These are phyloP conservation scores for Cymbidium sinense DNA, from an alignment of 106 monocot genomes.

Conservation along the genomic window DNA sequence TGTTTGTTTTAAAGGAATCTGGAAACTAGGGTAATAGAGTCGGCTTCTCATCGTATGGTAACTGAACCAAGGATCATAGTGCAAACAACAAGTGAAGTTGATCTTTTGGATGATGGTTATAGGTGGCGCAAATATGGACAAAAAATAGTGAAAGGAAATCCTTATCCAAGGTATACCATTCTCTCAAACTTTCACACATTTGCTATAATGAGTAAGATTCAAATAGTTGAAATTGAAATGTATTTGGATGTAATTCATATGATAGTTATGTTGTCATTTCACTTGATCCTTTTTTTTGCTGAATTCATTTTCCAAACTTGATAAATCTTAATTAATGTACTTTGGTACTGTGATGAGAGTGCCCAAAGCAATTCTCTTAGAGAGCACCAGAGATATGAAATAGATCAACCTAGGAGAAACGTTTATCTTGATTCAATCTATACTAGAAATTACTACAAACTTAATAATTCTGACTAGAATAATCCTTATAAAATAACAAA, in stretches of 20 bases:
- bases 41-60: conserved; percentile 39
- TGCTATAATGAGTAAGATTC: conserved; percentile 1
- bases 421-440: no score
- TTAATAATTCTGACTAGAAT: no score
- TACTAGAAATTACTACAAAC: no score
- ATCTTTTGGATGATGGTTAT: conserved; percentile 88
- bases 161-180: conserved; percentile 50
- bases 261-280: background rate
- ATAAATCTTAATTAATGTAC: background rate
- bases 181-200: background rate
- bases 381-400: no score
- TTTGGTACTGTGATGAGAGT: no score
- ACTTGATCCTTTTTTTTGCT: background rate
- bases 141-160: conserved; percentile 84
- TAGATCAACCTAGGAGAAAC: no score
- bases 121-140: conserved; percentile 94
- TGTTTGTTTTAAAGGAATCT: conserved; percentile 25
- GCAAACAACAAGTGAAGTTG: conserved; percentile 82
- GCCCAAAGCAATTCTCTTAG: no score
- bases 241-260: background rate
- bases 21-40: conserved; percentile 16
- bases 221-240: background rate
- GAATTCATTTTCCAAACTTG: background rate
- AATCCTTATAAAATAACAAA: no score
- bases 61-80: conserved; percentile 69